A percentile compares a stretch with the other conserved stretches of the same genome.
Evolutionary conservation across 2,329 filamentous ascomycete species (phyloP).

Genomic region (Tolypocladium ovalisporum): DNA sequence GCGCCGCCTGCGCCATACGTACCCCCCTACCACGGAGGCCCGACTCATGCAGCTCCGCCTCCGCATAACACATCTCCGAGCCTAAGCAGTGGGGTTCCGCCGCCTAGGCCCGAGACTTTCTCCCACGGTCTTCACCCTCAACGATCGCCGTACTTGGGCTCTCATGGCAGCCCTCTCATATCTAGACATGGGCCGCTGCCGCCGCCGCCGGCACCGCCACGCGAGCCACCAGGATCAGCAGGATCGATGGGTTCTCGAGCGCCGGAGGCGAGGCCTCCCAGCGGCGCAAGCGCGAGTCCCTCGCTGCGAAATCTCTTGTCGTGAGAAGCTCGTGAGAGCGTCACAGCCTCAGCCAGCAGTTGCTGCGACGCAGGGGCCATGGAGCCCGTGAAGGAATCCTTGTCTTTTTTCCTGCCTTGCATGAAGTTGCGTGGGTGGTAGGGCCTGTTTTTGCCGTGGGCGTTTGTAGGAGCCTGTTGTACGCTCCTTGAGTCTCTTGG

Average conservation of each 20-base stretch:
- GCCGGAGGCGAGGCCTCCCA: constrained; percentile 35
- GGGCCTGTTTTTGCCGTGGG: background rate
- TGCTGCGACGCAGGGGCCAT: too few relatives aligned
- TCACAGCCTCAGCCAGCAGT: background rate
- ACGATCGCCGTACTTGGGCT: constrained; percentile 28
- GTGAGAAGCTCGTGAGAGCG: constrained; percentile 20
- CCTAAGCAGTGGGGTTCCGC: constrained; percentile 21
- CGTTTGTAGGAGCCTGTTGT: background rate
- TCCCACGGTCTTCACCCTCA: constrained; percentile 31
- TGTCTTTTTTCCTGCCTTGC: background rate
- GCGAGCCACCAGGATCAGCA: constrained; percentile 13
- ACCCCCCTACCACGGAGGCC: constrained; percentile 19
- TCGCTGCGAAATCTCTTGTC: constrained; percentile 65
- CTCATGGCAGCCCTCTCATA: constrained; percentile 34
- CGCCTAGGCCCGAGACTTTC: constrained; percentile 21
- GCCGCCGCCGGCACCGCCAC: constrained; percentile 12
- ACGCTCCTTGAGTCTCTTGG: background rate
- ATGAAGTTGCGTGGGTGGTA: background rate
- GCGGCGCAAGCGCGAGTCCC: constrained; percentile 67
- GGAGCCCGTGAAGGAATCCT: background rate
- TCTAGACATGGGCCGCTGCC: constrained; percentile 26
- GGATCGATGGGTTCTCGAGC: constrained; percentile 16
- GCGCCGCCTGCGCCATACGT: constrained; percentile 30
- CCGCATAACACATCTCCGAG: constrained; percentile 18
- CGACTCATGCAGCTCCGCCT: constrained; percentile 12